A percentile compares a stretch with the other conserved stretches of the same genome.
phyloP scores from a whole-genome alignment of 495 filamentous ascomycete genomes.

The Penicillium verhagenii region DNA sequence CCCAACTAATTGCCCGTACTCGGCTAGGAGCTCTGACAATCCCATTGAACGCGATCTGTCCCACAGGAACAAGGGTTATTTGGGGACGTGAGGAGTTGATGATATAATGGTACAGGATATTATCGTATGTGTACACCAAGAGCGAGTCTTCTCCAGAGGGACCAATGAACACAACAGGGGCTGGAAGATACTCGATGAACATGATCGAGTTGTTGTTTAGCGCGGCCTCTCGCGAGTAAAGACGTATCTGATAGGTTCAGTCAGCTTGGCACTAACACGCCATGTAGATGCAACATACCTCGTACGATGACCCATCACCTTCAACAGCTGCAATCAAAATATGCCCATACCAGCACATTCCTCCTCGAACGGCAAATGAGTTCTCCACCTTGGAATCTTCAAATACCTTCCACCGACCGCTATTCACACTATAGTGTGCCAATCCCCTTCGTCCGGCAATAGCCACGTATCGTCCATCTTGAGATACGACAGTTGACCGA shows the following conservation, averaged over 20 bases:
- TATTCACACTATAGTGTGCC: constrained; percentile 93
- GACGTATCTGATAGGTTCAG: constrained; percentile 58
- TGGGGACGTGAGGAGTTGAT: constrained; percentile 67
- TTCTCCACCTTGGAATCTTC: constrained; percentile 77
- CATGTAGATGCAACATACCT: constrained; percentile 46
- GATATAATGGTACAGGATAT: constrained; percentile 91
- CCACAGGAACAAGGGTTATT: constrained; percentile 83
- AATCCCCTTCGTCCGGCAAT: constrained; percentile 89
- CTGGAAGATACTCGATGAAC: constrained; percentile 72
- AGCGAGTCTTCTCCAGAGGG: constrained; percentile 90
- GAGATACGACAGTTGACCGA: constrained; percentile 76
- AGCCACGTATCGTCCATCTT: constrained; percentile 91
- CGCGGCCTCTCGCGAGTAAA: constrained; percentile 83
- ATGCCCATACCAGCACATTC: constrained; percentile 99
- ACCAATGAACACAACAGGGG: constrained; percentile 82
- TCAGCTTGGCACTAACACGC: neutral
- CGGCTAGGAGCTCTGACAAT: constrained; percentile 91
- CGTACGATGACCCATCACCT: constrained; percentile 71
- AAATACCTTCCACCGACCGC: constrained; percentile 95
- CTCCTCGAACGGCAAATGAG: constrained; percentile 86
- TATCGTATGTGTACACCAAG: constrained; percentile 91
- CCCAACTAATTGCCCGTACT: constrained; percentile 93
- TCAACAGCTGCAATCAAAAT: constrained; percentile 94
- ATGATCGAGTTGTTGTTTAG: constrained; percentile 72
- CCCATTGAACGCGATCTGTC: constrained; percentile 94